Evolutionary conservation across 805 yeast genomes (phyloP).

Genomic region (Ogataea saltuana): DNA sequence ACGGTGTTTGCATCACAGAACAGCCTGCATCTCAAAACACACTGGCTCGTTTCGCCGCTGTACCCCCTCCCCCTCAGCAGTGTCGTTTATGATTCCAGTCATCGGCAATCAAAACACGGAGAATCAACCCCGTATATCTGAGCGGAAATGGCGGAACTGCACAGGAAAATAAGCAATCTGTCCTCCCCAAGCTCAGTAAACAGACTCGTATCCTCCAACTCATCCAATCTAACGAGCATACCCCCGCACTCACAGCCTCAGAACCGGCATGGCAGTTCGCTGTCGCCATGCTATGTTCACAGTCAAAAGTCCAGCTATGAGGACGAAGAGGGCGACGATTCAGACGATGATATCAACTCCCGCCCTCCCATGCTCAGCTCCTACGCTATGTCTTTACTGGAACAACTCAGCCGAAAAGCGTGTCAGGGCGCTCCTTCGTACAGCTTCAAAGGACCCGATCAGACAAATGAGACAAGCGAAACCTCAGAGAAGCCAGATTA

Average conservation of each 20-base stretch:
- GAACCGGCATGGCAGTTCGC: slow-evolving; percentile 2
- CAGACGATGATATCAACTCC: slow-evolving; percentile 44
- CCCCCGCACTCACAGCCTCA: slow-evolving; percentile 20
- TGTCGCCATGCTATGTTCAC: slow-evolving; percentile 11
- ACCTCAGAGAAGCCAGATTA: background rate
- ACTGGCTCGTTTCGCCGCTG: no score
- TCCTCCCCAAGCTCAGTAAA: slow-evolving; percentile 24
- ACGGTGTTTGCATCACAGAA: no score
- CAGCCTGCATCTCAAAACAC: no score
- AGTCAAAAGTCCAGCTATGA: slow-evolving; percentile 7
- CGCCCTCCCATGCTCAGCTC: slow-evolving; percentile 57
- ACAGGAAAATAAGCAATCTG: slow-evolving; percentile 23
- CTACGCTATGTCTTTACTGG: slow-evolving; percentile 50
- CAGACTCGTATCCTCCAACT: slow-evolving; percentile 19
- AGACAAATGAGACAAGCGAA: background rate
- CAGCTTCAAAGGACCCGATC: background rate
- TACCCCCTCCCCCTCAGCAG: background rate
- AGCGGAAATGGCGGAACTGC: slow-evolving; percentile 27
- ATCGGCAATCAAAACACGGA: background rate
- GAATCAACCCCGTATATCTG: background rate
- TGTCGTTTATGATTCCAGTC: background rate
- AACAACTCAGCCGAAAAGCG: slow-evolving; percentile 32
- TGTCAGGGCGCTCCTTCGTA: slow-evolving; percentile 4
- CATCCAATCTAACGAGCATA: slow-evolving; percentile 20
- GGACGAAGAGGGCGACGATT: slow-evolving; percentile 25